A percentile compares a stretch with the other conserved stretches of the same genome.
Conservation (phyloP, 495 filamentous ascomycete genomes). For the Daldinia decipiens region DNA sequence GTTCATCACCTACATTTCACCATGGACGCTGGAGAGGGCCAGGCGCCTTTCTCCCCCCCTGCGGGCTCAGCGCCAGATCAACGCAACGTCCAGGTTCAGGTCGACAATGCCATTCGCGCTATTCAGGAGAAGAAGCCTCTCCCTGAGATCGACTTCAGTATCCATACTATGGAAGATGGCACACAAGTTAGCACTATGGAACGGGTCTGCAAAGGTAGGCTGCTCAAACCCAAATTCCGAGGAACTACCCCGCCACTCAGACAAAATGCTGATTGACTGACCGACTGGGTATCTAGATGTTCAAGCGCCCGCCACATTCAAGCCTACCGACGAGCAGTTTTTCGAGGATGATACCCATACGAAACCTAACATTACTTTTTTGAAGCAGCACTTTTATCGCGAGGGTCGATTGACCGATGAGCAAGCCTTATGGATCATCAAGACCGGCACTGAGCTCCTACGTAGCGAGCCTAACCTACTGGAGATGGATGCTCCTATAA, state of each 20-base stretch:
- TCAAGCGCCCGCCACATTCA: slow-evolving; percentile 93
- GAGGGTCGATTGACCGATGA: slow-evolving; percentile 97
- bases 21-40: slow-evolving; percentile 55
- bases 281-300: slow-evolving; percentile 70
- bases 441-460: slow-evolving; percentile 82
- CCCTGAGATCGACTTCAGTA: slow-evolving; percentile 97
- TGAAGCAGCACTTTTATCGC: slow-evolving; percentile 98
- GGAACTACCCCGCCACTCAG: slow-evolving; percentile 25
- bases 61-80: slow-evolving; percentile 39
- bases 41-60: slow-evolving; percentile 42
- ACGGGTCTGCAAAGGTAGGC: slow-evolving; percentile 93
- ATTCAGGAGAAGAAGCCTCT: slow-evolving; percentile 91
- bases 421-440: slow-evolving; percentile 95
- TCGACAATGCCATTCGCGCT: slow-evolving; percentile 79
- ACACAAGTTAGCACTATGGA: slow-evolving; percentile 93
- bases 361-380: slow-evolving; percentile 91
- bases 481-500: slow-evolving; percentile 99
- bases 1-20: slow-evolving; percentile 23
- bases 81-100: slow-evolving; percentile 62
- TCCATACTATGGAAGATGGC: slow-evolving; percentile 98
- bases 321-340: slow-evolving; percentile 83
- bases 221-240: slow-evolving; percentile 6
- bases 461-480: slow-evolving; percentile 91
- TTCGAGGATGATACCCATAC: slow-evolving; percentile 78
- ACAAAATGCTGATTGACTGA: slow-evolving; percentile 27